Percentiles rank a stretch among this genome's conserved stretches.
phyloP scores from a whole-genome alignment of 2,329 filamentous ascomycete genomes.

The Aureobasidium leucospermi region DNA sequence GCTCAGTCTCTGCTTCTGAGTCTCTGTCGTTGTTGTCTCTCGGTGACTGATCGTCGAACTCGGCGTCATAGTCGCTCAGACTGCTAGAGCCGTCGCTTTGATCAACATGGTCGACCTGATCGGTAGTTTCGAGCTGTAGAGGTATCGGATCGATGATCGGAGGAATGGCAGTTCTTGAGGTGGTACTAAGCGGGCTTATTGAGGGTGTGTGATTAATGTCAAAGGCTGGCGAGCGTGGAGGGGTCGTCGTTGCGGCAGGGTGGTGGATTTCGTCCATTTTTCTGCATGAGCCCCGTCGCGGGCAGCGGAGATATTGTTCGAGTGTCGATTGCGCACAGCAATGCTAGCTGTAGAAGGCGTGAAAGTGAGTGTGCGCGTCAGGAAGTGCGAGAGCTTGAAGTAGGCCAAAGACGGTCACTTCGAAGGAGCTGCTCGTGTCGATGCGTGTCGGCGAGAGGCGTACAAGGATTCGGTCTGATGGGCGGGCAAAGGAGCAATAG shows the following conservation, averaged over 20 bases:
- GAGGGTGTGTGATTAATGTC: constrained; percentile 19
- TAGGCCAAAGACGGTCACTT: neutral
- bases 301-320: constrained; percentile 11
- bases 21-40: constrained; percentile 44
- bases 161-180: constrained; percentile 15
- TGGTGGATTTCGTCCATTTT: neutral
- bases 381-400: neutral
- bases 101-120: neutral
- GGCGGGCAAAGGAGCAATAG: neutral
- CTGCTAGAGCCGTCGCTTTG: constrained; percentile 64
- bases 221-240: neutral
- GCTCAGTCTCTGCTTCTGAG: constrained; percentile 89
- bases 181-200: constrained; percentile 28
- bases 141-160: constrained; percentile 1
- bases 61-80: constrained; percentile 84
- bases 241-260: neutral
- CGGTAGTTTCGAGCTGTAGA: neutral
- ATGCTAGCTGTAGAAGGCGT: neutral
- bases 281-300: constrained; percentile 4
- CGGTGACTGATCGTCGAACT: constrained; percentile 52
- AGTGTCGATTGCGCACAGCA: neutral
- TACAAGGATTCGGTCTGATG: constrained; percentile 3
- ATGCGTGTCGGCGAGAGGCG: neutral
- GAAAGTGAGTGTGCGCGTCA: neutral
- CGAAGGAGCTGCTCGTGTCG: neutral